phyloP scores from a whole-genome alignment of 2,329 filamentous ascomycete species.

The Cladophialophora psammophila region DNA sequence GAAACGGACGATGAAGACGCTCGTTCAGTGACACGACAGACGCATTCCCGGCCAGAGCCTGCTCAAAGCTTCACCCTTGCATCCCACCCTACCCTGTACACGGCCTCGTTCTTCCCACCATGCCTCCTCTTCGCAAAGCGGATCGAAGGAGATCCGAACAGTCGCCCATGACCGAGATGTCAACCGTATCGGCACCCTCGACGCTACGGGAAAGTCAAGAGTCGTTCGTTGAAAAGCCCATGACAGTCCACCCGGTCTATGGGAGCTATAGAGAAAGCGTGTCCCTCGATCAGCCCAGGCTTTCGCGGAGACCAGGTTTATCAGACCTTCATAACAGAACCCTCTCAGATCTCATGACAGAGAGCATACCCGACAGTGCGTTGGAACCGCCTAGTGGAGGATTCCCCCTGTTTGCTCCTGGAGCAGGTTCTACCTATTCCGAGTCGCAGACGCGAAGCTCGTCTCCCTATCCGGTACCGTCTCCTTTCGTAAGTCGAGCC shows the following conservation, averaged over 20 bases:
- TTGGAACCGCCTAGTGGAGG: slow-evolving; percentile 22
- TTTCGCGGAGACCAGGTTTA: slow-evolving; percentile 18
- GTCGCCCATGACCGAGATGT: slow-evolving; percentile 36
- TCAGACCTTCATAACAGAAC: slow-evolving; percentile 33
- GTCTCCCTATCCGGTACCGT: slow-evolving; percentile 43
- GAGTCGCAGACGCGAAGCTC: slow-evolving; percentile 38
- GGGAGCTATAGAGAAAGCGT: slow-evolving; percentile 31
- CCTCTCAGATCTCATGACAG: slow-evolving; percentile 32
- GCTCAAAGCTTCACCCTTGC: slow-evolving; percentile 25
- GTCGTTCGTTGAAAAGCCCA: slow-evolving; percentile 29
- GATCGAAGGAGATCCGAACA: slow-evolving; percentile 28
- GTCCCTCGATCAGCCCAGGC: slow-evolving; percentile 18
- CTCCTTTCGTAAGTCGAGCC: slow-evolving; percentile 43
- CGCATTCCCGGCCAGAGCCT: slow-evolving; percentile 6
- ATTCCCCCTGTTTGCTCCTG: slow-evolving; percentile 34
- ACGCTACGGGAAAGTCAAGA: slow-evolving; percentile 23
- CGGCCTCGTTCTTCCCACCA: slow-evolving; percentile 28
- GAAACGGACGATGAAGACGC: slow-evolving; percentile 9
- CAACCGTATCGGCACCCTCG: slow-evolving; percentile 27
- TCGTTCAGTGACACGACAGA: slow-evolving; percentile 16
- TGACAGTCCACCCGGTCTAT: slow-evolving; percentile 31
- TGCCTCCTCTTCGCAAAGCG: slow-evolving; percentile 38
- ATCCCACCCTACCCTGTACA: neutral
- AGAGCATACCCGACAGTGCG: slow-evolving; percentile 29
- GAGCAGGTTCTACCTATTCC: slow-evolving; percentile 32